Evolutionary conservation across 2,329 filamentous ascomycete species (phyloP), one percentile per base, ranked within the genome.

Genomic region (Cladosporium sp.): DNA sequence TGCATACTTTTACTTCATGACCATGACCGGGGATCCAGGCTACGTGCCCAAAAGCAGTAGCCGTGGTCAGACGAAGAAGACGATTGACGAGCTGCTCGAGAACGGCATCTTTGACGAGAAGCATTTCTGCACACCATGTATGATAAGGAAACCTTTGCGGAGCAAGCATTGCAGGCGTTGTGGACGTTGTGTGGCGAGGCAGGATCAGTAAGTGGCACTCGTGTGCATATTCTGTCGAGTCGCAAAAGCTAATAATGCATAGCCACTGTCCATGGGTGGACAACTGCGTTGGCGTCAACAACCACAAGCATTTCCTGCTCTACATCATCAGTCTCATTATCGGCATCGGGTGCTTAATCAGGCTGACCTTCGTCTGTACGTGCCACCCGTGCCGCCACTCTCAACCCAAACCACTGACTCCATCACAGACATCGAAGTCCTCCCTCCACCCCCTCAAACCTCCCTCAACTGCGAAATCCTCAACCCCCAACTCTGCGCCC

Each of bases 181-280:
- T 73, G 86, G 89, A 68, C 88, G 93, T 64, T 99, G 94, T 72
- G 90, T 99, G 56, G 92, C 93, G 57, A 96, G 95, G 74, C 91
- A 96, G 76, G 94, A 99, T 71, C 94, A 99, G 91, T 95, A 76
- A 82, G 90, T 82, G 6, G 7, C 5, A 49, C 6, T 6, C 14
- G 15, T 1, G 12, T 6, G 22, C 3, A 15, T 45, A 5, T 45
- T 34, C 54, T 40, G 38, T 38, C 42, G 34, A 71, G 2, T 12
- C 5, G 6, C 5, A 4, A 8, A 51, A 58, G 19, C 34, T 61
- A 30, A 58, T 25, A 3, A 12, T 45, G n/a, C 25, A 34, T 64
- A 95, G 91, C 70, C 94, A 99, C 72, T 99, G 94, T 70, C 94
- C 94, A 0, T 99, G 94, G 94, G 90, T 97, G 22, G 89, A 96